Conservation (phyloP, 2,329 filamentous ascomycete genomes). For the Beauveria brongniartii region DNA sequence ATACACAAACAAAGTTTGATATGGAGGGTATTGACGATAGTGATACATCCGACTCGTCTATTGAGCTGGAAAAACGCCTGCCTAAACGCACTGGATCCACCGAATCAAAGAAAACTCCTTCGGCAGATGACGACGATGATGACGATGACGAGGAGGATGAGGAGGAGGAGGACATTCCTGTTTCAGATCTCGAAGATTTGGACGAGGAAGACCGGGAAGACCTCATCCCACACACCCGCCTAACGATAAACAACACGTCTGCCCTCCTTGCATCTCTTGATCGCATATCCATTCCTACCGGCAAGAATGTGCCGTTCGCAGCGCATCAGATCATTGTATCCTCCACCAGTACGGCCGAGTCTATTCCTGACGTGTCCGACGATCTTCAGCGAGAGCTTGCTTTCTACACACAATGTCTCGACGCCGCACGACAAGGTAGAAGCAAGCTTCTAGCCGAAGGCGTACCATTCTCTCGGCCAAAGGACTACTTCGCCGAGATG, state of each 20-base stretch:
- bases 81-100: constrained; percentile 29
- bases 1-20: constrained; percentile 34
- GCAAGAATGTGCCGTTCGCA: constrained; percentile 65
- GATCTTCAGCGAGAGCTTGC: constrained; percentile 87
- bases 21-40: constrained; percentile 51
- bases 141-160: constrained; percentile 53
- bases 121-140: constrained; percentile 40
- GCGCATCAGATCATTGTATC: constrained; percentile 73
- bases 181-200: constrained; percentile 76
- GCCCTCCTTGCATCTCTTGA: constrained; percentile 74
- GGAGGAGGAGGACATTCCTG: constrained; percentile 71
- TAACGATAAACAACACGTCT: constrained; percentile 94
- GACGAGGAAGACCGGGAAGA: constrained; percentile 78
- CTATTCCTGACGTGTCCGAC: constrained; percentile 78
- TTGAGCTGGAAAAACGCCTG: constrained; percentile 58
- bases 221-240: constrained; percentile 79
- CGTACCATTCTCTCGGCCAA: constrained; percentile 77
- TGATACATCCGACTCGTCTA: constrained; percentile 59
- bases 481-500: constrained; percentile 98
- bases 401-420: constrained; percentile 84
- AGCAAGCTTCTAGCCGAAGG: constrained; percentile 71
- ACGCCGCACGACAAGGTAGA: constrained; percentile 67
- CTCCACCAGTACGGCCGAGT: constrained; percentile 50
- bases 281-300: constrained; percentile 63
- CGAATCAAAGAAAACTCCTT: constrained; percentile 15